Conservation (phyloP, 768 basidiomycete genomes). For the Sporobolomyces roseus region DNA sequence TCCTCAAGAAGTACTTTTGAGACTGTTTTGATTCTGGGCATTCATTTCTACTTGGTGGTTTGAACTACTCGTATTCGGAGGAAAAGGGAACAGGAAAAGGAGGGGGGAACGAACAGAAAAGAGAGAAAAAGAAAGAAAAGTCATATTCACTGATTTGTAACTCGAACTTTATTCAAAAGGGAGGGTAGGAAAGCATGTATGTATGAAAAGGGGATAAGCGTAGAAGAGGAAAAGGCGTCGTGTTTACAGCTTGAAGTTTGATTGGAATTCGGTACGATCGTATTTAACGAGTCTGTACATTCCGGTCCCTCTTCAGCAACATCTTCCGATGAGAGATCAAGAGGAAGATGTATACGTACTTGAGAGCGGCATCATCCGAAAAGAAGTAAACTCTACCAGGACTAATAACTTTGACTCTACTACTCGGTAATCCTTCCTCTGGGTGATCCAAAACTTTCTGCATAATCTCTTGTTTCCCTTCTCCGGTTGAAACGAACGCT, state of each 20-base stretch:
- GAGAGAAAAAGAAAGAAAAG: background rate
- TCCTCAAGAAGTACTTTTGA: too few relatives aligned
- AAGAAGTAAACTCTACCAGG: slow-evolving; percentile 95
- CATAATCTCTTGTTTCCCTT: slow-evolving; percentile 73
- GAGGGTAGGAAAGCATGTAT: background rate
- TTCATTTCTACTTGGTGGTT: too few relatives aligned
- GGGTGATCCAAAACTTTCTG: slow-evolving; percentile 71
- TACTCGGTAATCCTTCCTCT: slow-evolving; percentile 72
- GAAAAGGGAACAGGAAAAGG: too few relatives aligned
- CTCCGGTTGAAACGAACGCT: slow-evolving; percentile 83
- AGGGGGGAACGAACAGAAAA: background rate
- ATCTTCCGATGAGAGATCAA: too few relatives aligned
- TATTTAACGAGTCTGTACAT: slow-evolving; percentile 21
- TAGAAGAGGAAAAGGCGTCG: background rate
- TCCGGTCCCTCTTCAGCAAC: too few relatives aligned
- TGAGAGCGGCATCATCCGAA: slow-evolving; percentile 75
- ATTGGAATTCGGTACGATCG: slow-evolving; percentile 29
- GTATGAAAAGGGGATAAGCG: background rate
- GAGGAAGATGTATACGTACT: slow-evolving; percentile 11
- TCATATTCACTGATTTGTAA: background rate
- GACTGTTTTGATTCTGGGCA: too few relatives aligned
- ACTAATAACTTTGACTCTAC: slow-evolving; percentile 68
- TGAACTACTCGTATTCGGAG: too few relatives aligned
- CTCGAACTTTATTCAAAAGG: background rate
- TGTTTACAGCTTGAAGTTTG: slow-evolving; percentile 24